phyloP scores from a whole-genome alignment of 2,329 filamentous ascomycete genomes.

The Pseudonectria buxi region DNA sequence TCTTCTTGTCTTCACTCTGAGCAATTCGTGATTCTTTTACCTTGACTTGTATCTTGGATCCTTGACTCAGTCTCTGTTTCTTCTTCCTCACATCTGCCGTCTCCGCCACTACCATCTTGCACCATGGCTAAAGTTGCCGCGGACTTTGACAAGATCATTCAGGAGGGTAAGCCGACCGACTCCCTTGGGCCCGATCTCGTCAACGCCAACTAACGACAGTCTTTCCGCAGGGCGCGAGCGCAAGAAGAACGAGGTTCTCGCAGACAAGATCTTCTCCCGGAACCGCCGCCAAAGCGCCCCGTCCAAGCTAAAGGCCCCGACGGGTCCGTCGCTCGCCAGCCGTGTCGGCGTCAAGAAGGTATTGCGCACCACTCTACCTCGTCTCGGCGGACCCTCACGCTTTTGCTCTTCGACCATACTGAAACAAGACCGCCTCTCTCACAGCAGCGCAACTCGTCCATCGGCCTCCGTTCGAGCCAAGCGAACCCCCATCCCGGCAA shows the following conservation, averaged over 20 bases:
- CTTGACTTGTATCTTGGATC: too few species aligned
- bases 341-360: conserved; percentile 70
- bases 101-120: neutral
- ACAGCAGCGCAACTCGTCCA: conserved; percentile 17
- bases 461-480: conserved; percentile 13
- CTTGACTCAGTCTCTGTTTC: too few species aligned
- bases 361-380: conserved; percentile 14
- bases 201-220: conserved; percentile 2
- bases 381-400: conserved; percentile 2
- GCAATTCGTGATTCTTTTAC: too few species aligned
- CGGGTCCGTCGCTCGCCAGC: conserved; percentile 57
- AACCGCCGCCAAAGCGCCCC: conserved; percentile 54
- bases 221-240: conserved; percentile 50
- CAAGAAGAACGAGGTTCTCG: conserved; percentile 66
- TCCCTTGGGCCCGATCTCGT: neutral
- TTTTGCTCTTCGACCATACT: conserved; percentile 1
- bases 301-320: conserved; percentile 36
- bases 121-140: conserved; percentile 38
- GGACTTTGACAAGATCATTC: conserved; percentile 51
- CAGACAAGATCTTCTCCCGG: conserved; percentile 61
- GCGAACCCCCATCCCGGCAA: conserved; percentile 37
- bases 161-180: conserved; percentile 35
- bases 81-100: conserved; percentile 1
- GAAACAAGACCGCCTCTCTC: conserved; percentile 7
- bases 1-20: conserved; percentile 14